Percentiles rank a stretch among this genome's conserved stretches.
Conservation (phyloP, 805 yeast genomes). For the Pichia manshurica region DNA sequence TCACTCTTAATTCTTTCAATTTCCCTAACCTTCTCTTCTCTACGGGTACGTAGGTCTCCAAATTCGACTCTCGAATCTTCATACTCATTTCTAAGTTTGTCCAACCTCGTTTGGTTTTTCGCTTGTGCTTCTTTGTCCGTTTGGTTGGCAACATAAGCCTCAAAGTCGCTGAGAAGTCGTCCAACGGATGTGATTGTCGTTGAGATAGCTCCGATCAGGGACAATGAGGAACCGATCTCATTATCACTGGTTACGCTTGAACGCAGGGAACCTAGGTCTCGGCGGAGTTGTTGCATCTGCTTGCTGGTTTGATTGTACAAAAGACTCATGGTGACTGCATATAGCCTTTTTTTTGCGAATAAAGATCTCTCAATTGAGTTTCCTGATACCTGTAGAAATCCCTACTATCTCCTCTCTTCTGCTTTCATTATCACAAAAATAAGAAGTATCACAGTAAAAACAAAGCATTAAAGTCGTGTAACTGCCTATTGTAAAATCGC, state of each 20-base stretch:
- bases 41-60: slow-evolving; percentile 45
- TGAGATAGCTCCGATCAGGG: slow-evolving; percentile 58
- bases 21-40: slow-evolving; percentile 49
- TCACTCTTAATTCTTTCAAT: slow-evolving; percentile 38
- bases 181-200: slow-evolving; percentile 71
- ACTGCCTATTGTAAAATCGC: no score
- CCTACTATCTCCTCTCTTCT: neutral
- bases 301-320: slow-evolving; percentile 85
- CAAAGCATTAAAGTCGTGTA: no score
- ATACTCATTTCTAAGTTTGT: slow-evolving; percentile 47
- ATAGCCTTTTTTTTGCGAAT: neutral
- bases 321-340: slow-evolving; percentile 48
- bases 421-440: no score
- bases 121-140: slow-evolving; percentile 48
- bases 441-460: neutral
- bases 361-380: no score
- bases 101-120: slow-evolving; percentile 57
- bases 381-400: no score
- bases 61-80: slow-evolving; percentile 45
- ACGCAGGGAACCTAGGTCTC: slow-evolving; percentile 65
- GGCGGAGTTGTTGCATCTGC: slow-evolving; percentile 67
- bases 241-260: slow-evolving; percentile 44
- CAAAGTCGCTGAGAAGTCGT: slow-evolving; percentile 57
- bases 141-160: slow-evolving; percentile 44
- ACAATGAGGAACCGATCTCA: slow-evolving; percentile 41